phyloP scores from a whole-genome alignment of 1,139 yeast species.

The Yamadazyma conglobata region DNA sequence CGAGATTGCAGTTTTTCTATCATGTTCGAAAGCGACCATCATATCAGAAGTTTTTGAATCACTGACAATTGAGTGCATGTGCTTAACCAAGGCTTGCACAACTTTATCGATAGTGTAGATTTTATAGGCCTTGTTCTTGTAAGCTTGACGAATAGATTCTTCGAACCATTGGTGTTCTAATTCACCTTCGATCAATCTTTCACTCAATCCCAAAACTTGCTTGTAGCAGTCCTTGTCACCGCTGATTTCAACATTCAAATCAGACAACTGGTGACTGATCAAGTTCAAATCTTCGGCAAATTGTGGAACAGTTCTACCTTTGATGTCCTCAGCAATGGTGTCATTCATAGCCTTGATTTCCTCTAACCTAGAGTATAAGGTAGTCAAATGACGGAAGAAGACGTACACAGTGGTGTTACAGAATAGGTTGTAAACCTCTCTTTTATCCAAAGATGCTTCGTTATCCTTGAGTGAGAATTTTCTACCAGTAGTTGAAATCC shows the following conservation, averaged over 20 bases:
- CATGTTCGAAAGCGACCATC: constrained; percentile 75
- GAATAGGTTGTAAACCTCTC: constrained; percentile 68
- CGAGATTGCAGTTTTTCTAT: constrained; percentile 59
- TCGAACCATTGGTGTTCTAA: constrained; percentile 95
- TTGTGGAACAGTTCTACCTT: constrained; percentile 61
- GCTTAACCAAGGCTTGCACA: constrained; percentile 84
- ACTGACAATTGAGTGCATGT: constrained; percentile 73
- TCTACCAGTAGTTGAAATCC: constrained; percentile 53
- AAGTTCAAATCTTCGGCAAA: constrained; percentile 89
- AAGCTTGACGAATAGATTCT: constrained; percentile 92
- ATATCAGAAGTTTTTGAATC: constrained; percentile 85
- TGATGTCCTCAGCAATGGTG: constrained; percentile 69
- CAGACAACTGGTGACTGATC: constrained; percentile 76
- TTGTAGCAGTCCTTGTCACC: constrained; percentile 69
- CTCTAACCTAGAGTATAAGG: constrained; percentile 71
- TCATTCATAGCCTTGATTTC: constrained; percentile 71
- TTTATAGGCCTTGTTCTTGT: constrained; percentile 88
- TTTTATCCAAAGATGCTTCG: constrained; percentile 22
- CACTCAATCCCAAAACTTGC: constrained; percentile 72
- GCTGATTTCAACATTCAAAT: constrained; percentile 69
- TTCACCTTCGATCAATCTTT: constrained; percentile 81
- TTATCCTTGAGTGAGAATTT: constrained; percentile 28
- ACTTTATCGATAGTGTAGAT: constrained; percentile 92
- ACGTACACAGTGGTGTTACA: constrained; percentile 90
- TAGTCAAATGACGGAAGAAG: constrained; percentile 82